Evolutionary conservation across 2,329 filamentous ascomycete species (phyloP), one percentile per base, ranked within the genome.

Genomic region (Polytolypa hystricis): DNA sequence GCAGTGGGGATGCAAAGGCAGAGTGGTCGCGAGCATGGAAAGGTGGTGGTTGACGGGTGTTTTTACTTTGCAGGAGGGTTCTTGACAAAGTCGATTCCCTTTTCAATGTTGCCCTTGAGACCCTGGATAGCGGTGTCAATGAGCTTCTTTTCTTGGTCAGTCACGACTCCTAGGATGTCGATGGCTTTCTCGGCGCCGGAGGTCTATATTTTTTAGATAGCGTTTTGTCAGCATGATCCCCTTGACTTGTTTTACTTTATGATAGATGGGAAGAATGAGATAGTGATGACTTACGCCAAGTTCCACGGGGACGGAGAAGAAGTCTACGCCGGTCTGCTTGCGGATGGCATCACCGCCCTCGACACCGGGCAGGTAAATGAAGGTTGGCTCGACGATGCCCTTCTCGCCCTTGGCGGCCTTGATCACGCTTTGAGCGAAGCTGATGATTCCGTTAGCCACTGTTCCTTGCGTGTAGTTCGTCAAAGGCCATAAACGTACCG

Each of bases 271-370:
- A 16, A 21, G 19, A 14, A 36, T 42, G 35, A 37, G 14, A 30
- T 23, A 8, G 17, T 23, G 26, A 12, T 16, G 15, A 73, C 84
- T 69, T 81, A 93, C 86, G 57, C 91, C 91, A 50, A 98, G 85
- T 69, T 94, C 84, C 50, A 96, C 77, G 43, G 87, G 89, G 38
- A 93, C 85, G 41, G 91, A 94, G 77, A 98, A 98, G 73, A 84
- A 98, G 39, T 98, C 87, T 46, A 74, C 65, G 50, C 86, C 87
- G 43, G 81, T 85, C 56, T 79, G 76, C 73, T 93, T 85, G 45
- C 73, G 74, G 52, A 98, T 81, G 48, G 76, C 84, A 37, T 89
- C 82, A 56, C 91, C 91, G 44, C 89, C 91, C 37, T 81, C 67
- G 33, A 98, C 75, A 63, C 89, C 89, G 33, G 84, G 80, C 23